Percentiles rank a stretch among this genome's conserved stretches.
These are phyloP conservation scores for Diaporthe batatas DNA, from an alignment of 2,329 filamentous ascomycete species.

Conservation along the genomic window DNA sequence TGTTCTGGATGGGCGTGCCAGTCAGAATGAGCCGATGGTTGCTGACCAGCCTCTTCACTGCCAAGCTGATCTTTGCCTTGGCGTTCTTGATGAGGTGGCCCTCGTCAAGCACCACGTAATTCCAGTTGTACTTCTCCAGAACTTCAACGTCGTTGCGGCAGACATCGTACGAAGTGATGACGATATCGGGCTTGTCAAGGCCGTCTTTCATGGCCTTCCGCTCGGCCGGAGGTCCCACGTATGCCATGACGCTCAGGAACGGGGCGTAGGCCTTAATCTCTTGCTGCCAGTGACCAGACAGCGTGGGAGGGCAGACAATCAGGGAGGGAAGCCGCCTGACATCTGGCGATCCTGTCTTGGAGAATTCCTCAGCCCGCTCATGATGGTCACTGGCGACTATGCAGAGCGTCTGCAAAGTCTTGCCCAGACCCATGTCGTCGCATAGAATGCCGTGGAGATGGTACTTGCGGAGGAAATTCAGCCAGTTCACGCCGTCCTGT, in stretches of 20 bases:
- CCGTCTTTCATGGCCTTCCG: slow-evolving; percentile 77
- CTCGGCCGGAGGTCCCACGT: slow-evolving; percentile 89
- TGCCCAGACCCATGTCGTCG: slow-evolving; percentile 98
- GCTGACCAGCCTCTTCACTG: slow-evolving; percentile 89
- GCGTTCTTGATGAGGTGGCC: slow-evolving; percentile 99
- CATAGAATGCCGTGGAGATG: slow-evolving; percentile 98
- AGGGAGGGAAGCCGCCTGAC: slow-evolving; percentile 86
- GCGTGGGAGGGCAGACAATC: slow-evolving; percentile 94
- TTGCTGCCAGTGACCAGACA: slow-evolving; percentile 99
- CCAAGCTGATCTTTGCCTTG: slow-evolving; percentile 93
- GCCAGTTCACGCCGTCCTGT: slow-evolving; percentile 98
- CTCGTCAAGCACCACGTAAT: slow-evolving; percentile 97
- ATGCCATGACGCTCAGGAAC: slow-evolving; percentile 89
- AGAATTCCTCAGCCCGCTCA: slow-evolving; percentile 89
- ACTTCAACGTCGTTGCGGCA: slow-evolving; percentile 95
- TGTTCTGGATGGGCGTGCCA: slow-evolving; percentile 97
- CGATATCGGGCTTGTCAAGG: slow-evolving; percentile 86
- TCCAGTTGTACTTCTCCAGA: slow-evolving; percentile 88
- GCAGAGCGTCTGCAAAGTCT: slow-evolving; percentile 96
- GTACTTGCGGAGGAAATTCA: slow-evolving; percentile 97
- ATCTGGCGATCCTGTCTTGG: slow-evolving; percentile 83
- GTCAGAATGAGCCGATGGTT: slow-evolving; percentile 97
- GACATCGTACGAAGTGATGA: slow-evolving; percentile 98
- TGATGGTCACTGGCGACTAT: slow-evolving; percentile 99
- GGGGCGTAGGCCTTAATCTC: slow-evolving; percentile 96